phyloP scores from a whole-genome alignment of 352 stramenopile genomes.

The Pythium periplocum region DNA sequence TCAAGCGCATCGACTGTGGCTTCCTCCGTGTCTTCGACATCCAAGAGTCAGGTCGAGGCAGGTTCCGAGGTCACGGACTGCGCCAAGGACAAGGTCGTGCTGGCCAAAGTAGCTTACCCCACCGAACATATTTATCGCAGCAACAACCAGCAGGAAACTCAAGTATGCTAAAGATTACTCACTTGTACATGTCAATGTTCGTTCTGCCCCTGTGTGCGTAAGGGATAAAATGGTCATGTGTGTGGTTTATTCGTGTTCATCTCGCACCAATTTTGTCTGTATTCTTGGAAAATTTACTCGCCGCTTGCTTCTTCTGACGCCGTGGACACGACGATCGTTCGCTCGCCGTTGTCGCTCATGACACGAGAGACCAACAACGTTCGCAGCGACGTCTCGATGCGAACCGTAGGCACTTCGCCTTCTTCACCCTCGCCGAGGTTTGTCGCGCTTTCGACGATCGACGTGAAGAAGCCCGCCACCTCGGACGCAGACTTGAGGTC shows the following conservation, averaged over 20 bases:
- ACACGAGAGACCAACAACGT: slow-evolving; percentile 61
- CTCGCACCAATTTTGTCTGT: not conserved
- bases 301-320: not conserved
- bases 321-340: slow-evolving; percentile 65
- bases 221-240: too few relatives aligned
- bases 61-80: slow-evolving; percentile 37
- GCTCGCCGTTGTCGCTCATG: slow-evolving; percentile 28
- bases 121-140: slow-evolving; percentile 18
- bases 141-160: slow-evolving; percentile 20
- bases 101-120: slow-evolving; percentile 34
- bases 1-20: slow-evolving; percentile 31
- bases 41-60: slow-evolving; percentile 26
- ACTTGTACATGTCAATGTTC: too few relatives aligned
- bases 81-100: slow-evolving; percentile 55
- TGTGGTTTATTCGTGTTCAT: not conserved
- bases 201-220: too few relatives aligned
- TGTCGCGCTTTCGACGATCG: slow-evolving; percentile 58
- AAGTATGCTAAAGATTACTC: not conserved
- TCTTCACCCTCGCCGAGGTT: slow-evolving; percentile 26
- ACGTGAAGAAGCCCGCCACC: slow-evolving; percentile 68
- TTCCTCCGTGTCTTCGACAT: slow-evolving; percentile 29
- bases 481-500: slow-evolving; percentile 45
- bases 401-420: slow-evolving; percentile 24
- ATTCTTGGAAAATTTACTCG: too few relatives aligned
- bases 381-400: slow-evolving; percentile 24